phyloP scores from a whole-genome alignment of 108 stramenopile species.

The Stephanodiscus minutulus region DNA sequence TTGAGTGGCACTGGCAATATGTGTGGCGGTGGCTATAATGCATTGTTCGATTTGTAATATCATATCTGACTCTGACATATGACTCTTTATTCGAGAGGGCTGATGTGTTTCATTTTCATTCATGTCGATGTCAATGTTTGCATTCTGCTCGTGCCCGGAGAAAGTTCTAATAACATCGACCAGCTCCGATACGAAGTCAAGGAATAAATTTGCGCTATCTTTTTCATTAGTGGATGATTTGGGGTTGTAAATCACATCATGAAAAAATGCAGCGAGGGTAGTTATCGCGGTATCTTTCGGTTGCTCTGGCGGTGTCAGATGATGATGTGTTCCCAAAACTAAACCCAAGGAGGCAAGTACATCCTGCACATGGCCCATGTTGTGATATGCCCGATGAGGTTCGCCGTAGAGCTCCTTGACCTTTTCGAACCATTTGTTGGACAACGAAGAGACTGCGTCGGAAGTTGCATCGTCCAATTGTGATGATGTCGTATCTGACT shows the following conservation, averaged over 20 bases:
- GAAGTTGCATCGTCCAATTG: constrained; percentile 1
- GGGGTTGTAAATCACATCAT: constrained; percentile 85
- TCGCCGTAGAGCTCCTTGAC: constrained; percentile 55
- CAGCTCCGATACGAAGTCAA: constrained; percentile 54
- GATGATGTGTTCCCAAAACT: constrained; percentile 11
- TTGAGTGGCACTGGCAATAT: constrained; percentile 24
- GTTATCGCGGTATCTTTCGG: constrained; percentile 30
- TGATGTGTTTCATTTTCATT: constrained; percentile 5
- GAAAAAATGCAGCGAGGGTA: constrained; percentile 75
- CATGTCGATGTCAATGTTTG: too few species aligned
- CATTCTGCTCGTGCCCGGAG: neutral
- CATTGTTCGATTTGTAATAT: constrained; percentile 43
- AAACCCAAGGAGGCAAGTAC: constrained; percentile 60
- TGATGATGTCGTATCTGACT: neutral
- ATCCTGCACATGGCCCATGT: constrained; percentile 73
- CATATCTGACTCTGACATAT: constrained; percentile 5
- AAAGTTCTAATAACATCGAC: neutral
- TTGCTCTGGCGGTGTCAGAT: neutral
- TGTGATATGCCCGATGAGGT: constrained; percentile 74
- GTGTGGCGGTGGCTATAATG: constrained; percentile 49
- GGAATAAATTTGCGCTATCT: constrained; percentile 73
- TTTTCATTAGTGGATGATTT: constrained; percentile 73
- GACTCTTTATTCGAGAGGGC: neutral
- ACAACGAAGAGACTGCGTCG: constrained; percentile 10
- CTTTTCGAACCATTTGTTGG: constrained; percentile 60